Base-by-base conservation (phyloP, 208 protist species). In the Acanthamoeba triangularis region DNA sequence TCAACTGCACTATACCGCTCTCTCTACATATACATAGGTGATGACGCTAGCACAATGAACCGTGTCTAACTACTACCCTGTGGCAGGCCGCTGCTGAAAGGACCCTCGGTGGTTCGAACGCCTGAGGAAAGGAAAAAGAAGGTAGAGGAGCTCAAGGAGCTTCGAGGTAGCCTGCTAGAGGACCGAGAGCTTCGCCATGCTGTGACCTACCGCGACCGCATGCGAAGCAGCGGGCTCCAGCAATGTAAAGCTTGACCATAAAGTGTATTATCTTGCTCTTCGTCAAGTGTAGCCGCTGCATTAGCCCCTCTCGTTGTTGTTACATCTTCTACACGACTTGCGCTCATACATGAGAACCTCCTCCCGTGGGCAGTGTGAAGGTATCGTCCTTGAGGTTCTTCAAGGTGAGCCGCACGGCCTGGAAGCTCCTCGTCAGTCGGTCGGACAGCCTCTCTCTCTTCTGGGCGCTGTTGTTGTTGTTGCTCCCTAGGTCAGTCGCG, bases 311-410 rank as follows among this genome's bases (percentile, higher is more conserved):
- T 65, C 14, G 6, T n/a, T 65, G 59, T 67, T 30, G 7, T 67
- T n/a, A 2, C 52, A 16, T 59, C 52, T 59, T 23, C 52, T 67
- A 11, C 11, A 56, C 10, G 10, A 16, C 2, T 1, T 59, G 3
- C 0, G 16, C 16, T 59, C 18, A 59, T 59, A 20, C 18, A 59
- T 14, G 52, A 59, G 52, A 23, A 59, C 16, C 25, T 67, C 61
- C 61, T 67, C 25, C 28, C 7, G 61, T 23, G 25, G 61, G 61
- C 16, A 10, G 7, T n/a, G 30, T 11, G 65, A 10, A n/a, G 23
- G 59, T 13, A 23, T 65, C 65, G n/a, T 72, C 65, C 65, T 72
- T 72, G 65, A 72, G 65, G 30, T 72, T 72, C 65, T 72, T 72
- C 11, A 72, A 37, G 30, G 65, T 20, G 65, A 37, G 16, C 10